Evolutionary conservation across 1,284 basidiomycete genomes (phyloP).

Genomic region (Phellinidium pouzarii): DNA sequence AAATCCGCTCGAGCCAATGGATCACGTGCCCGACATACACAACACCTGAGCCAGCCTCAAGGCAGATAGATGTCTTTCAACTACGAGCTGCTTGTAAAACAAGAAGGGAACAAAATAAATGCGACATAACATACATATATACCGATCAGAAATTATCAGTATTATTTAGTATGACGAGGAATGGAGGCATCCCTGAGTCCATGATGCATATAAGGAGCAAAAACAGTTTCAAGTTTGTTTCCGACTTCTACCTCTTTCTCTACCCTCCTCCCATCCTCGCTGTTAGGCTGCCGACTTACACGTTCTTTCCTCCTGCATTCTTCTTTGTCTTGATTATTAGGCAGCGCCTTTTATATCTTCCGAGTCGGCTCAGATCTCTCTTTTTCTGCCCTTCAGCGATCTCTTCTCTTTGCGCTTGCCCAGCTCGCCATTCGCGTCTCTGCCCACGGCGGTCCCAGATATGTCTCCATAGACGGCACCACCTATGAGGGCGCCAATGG

Average conservation of each 20-base stretch:
- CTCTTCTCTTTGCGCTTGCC: not conserved
- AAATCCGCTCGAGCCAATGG: too few relatives aligned
- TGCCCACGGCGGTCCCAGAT: slow-evolving; percentile 6
- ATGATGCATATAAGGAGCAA: slow-evolving; percentile 4
- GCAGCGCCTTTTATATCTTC: slow-evolving; percentile 6
- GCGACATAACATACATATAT: too few relatives aligned
- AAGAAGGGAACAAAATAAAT: too few relatives aligned
- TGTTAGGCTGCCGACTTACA: not conserved
- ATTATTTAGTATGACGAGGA: too few relatives aligned
- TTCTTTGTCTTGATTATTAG: not conserved
- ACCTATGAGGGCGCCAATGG: slow-evolving; percentile 14
- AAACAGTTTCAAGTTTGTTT: not conserved
- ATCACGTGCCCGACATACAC: too few relatives aligned
- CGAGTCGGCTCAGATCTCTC: not conserved
- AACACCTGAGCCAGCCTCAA: too few relatives aligned
- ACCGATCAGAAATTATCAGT: too few relatives aligned
- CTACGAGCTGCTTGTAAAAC: too few relatives aligned
- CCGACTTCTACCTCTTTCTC: not conserved
- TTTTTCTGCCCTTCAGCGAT: not conserved
- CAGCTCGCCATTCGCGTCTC: slow-evolving; percentile 5
- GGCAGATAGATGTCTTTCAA: too few relatives aligned
- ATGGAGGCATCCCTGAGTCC: too few relatives aligned
- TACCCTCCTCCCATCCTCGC: not conserved
- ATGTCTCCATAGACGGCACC: slow-evolving; percentile 12
- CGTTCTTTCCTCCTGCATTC: not conserved